A percentile compares a stretch with the other conserved stretches of the same genome.
Conservation (phyloP, 305 asterid species). For the Stenogyne calaminthoides region DNA sequence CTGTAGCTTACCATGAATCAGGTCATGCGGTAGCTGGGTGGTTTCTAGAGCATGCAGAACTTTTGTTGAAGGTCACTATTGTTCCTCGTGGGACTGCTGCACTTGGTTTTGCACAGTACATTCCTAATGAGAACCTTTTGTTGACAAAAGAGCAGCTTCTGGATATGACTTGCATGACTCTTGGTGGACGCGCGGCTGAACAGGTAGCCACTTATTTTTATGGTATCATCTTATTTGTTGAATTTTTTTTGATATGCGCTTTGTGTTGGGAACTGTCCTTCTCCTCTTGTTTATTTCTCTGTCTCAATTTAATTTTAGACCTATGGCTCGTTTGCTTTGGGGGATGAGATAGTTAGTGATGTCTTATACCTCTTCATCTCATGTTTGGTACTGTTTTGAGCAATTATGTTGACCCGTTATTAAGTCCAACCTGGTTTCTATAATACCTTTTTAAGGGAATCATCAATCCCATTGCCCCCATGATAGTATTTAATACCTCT, state of each 20-base stretch:
- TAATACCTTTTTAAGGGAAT: too few species aligned
- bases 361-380: too few species aligned
- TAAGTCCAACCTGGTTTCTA: too few species aligned
- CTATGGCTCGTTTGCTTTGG: too few species aligned
- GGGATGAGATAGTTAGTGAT: too few species aligned
- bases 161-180: constrained; percentile 98
- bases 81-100: constrained; percentile 99
- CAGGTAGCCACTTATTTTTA: constrained; percentile 49
- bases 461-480: too few species aligned
- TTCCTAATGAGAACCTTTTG: constrained; percentile 91
- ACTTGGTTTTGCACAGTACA: constrained; percentile 96
- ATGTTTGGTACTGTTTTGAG: too few species aligned
- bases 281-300: not conserved
- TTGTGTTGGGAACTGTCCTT: not conserved
- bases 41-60: constrained; percentile 95
- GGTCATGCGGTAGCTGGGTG: constrained; percentile 98
- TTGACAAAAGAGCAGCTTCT: constrained; percentile 95
- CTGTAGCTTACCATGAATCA: constrained; percentile 98
- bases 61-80: constrained; percentile 92
- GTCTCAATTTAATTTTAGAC: too few species aligned
- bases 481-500: too few species aligned
- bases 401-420: too few species aligned
- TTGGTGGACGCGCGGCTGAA: constrained; percentile 99
- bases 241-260: not conserved
- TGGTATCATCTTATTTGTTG: not conserved